These are phyloP conservation scores for Heterobasidion parviporum DNA, from an alignment of 1,284 basidiomycete species.

Conservation along the genomic window DNA sequence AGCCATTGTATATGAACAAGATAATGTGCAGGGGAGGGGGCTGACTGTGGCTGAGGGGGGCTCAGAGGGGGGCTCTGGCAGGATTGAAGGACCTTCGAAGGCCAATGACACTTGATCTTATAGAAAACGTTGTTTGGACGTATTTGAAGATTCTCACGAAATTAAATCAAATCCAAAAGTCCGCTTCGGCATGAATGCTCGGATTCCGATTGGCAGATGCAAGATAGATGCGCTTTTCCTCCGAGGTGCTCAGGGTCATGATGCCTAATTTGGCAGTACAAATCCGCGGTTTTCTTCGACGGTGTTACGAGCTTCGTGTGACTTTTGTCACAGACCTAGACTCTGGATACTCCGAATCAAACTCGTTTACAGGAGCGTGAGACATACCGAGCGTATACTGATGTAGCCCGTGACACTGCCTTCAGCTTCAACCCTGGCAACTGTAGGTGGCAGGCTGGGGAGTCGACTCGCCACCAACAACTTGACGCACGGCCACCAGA, in stretches of 20 bases:
- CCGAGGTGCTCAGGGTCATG: background rate
- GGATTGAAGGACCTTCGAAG: slow-evolving; percentile 12
- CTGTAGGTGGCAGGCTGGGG: too few relatives aligned
- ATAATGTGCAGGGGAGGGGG: slow-evolving; percentile 2
- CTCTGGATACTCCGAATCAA: background rate
- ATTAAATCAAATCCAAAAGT: slow-evolving; percentile 8
- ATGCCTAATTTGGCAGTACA: background rate
- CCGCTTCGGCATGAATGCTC: slow-evolving; percentile 1
- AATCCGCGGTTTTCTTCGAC: background rate
- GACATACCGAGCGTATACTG: too few relatives aligned
- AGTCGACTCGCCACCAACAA: too few relatives aligned
- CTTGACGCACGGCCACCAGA: background rate
- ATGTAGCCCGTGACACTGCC: too few relatives aligned
- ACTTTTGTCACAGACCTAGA: background rate
- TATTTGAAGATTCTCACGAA: slow-evolving; percentile 14
- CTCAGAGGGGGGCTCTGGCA: slow-evolving; percentile 11
- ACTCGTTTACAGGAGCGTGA: too few relatives aligned
- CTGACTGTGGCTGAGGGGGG: background rate
- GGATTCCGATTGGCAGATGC: background rate
- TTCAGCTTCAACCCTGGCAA: too few relatives aligned
- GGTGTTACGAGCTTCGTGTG: background rate
- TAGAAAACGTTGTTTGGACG: slow-evolving; percentile 21
- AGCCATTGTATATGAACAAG: slow-evolving; percentile 35
- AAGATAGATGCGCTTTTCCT: background rate
- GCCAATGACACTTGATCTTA: slow-evolving; percentile 13